Conservation (phyloP, 116 monocot species). For the Thalassia testudinum region DNA sequence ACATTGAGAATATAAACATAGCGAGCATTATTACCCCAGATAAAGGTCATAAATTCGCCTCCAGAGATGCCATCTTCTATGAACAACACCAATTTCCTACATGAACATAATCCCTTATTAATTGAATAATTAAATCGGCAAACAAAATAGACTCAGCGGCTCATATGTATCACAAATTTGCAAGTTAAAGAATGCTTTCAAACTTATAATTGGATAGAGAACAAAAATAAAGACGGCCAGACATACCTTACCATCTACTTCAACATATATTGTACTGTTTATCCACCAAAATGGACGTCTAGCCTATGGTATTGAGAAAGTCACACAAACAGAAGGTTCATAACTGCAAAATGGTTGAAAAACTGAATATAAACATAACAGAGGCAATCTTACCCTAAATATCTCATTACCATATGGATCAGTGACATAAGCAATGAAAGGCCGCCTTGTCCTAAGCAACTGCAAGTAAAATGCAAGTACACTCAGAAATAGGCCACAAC, state of each 20-base stretch:
- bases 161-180: background rate
- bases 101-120: background rate
- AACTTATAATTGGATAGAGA: background rate
- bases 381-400: conserved; percentile 52
- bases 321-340: conserved; percentile 8
- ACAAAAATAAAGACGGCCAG: background rate
- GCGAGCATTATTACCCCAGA: conserved; percentile 41
- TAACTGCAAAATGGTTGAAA: background rate
- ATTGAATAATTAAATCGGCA: no score
- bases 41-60: conserved; percentile 90
- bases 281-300: conserved; percentile 97
- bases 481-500: no score
- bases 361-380: conserved; percentile 5
- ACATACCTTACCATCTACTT: conserved; percentile 92
- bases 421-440: conserved; percentile 70
- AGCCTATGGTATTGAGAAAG: conserved; percentile 35
- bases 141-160: background rate
- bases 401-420: conserved; percentile 90
- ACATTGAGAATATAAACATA: no score
- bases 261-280: conserved; percentile 93
- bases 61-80: conserved; percentile 97
- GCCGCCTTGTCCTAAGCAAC: conserved; percentile 88
- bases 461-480: conserved; percentile 13
- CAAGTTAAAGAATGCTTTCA: background rate
- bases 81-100: conserved; percentile 94